phyloP scores from a whole-genome alignment of 352 stramenopile genomes.

The Phytopythium sindhum region DNA sequence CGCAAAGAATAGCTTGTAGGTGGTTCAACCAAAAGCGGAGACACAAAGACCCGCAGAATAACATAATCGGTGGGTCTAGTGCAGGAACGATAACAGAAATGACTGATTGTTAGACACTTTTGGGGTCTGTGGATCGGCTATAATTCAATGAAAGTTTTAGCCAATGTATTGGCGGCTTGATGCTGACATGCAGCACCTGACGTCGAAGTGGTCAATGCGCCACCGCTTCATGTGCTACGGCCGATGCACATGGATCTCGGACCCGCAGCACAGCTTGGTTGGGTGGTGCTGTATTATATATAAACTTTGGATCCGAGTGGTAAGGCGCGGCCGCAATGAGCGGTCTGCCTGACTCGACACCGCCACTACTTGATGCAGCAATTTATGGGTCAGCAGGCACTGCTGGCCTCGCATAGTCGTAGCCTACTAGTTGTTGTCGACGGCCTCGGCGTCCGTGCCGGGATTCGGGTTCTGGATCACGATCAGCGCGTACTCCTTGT shows the following conservation, averaged over 20 bases:
- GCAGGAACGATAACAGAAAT: not conserved
- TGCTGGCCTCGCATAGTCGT: not conserved
- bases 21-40: not conserved
- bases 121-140: too few relatives aligned
- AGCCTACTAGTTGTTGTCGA: constrained; percentile 18
- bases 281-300: constrained; percentile 2
- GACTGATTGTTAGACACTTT: too few relatives aligned
- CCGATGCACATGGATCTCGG: not conserved
- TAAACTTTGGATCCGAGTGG: not conserved
- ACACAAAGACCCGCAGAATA: not conserved
- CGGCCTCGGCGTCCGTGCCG: constrained; percentile 32
- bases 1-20: not conserved
- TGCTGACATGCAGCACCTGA: too few relatives aligned
- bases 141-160: too few relatives aligned
- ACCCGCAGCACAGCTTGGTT: not conserved
- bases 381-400: too few relatives aligned
- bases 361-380: not conserved
- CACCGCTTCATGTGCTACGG: too few relatives aligned
- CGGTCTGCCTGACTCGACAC: not conserved
- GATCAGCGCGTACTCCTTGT: constrained; percentile 94
- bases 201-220: too few relatives aligned
- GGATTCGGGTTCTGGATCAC: constrained; percentile 91
- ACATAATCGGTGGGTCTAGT: not conserved
- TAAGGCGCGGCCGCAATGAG: not conserved
- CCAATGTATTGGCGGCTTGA: too few relatives aligned